A percentile compares a stretch with the other conserved stretches of the same genome.
phyloP scores from a whole-genome alignment of 129 eudicot genomes.

The Glebionis coronaria region DNA sequence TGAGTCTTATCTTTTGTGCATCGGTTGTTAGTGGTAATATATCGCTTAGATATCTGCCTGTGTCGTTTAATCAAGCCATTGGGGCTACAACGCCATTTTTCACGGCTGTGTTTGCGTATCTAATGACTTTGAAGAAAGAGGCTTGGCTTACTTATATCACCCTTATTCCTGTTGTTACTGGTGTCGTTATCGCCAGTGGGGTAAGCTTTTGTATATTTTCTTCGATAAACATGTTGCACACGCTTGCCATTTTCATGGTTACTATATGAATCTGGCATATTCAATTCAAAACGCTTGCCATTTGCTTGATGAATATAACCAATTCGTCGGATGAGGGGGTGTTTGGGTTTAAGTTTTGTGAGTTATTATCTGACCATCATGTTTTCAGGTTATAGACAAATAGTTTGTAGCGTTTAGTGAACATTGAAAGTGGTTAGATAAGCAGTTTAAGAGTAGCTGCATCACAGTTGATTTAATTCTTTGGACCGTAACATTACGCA shows the following conservation, averaged over 20 bases:
- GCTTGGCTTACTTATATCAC: slow-evolving; percentile 62
- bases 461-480: neutral
- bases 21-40: slow-evolving; percentile 90
- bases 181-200: slow-evolving; percentile 80
- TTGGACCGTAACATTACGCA: neutral
- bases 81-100: slow-evolving; percentile 88
- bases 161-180: slow-evolving; percentile 78
- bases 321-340: neutral
- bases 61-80: slow-evolving; percentile 76
- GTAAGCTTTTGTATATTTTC: slow-evolving; percentile 28
- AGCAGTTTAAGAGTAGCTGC: neutral
- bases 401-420: too few species aligned
- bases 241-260: neutral
- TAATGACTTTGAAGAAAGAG: slow-evolving; percentile 61
- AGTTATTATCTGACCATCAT: neutral
- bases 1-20: slow-evolving; percentile 63
- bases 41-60: slow-evolving; percentile 68
- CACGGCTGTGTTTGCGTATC: slow-evolving; percentile 76
- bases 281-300: too few species aligned
- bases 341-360: slow-evolving; percentile 1
- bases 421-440: neutral
- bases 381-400: too few species aligned
- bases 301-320: neutral
- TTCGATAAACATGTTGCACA: neutral
- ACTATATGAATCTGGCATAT: too few species aligned